A percentile compares a stretch with the other conserved stretches of the same genome.
These are phyloP conservation scores for Aureobasidium sp. DNA, from an alignment of 2,329 filamentous ascomycete genomes.

Conservation along the genomic window DNA sequence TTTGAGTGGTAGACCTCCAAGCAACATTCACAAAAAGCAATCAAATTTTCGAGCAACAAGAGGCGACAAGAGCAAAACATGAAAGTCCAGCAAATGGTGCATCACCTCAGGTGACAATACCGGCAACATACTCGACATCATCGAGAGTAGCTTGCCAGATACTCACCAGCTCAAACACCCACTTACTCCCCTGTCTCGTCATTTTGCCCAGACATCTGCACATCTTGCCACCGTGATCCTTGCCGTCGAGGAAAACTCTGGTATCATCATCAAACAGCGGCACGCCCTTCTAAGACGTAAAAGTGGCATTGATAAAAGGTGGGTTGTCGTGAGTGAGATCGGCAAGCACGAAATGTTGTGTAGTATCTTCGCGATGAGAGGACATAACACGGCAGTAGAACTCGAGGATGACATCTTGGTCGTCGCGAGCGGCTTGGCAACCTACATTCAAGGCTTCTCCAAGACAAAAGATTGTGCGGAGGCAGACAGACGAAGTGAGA, in stretches of 20 bases:
- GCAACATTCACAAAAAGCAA: background rate
- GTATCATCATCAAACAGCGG: constrained; percentile 38
- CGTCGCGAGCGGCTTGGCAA: constrained; percentile 36
- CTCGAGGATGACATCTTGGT: constrained; percentile 47
- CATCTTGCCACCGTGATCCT: constrained; percentile 26
- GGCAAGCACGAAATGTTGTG: constrained; percentile 55
- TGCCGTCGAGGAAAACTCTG: constrained; percentile 30
- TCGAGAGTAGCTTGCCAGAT: constrained; percentile 46
- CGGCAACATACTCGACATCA: constrained; percentile 43
- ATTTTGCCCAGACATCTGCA: constrained; percentile 43
- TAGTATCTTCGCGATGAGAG: constrained; percentile 47
- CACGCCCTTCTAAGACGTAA: constrained; percentile 38
- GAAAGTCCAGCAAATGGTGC: background rate
- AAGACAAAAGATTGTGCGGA: constrained; percentile 56
- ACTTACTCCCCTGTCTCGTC: constrained; percentile 33
- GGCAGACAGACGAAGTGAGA: constrained; percentile 36
- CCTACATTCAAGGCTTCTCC: constrained; percentile 50
- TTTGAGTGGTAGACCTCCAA: background rate
- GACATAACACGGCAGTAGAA: constrained; percentile 53
- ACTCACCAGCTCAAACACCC: constrained; percentile 39
- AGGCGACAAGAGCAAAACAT: background rate
- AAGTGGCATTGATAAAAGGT: constrained; percentile 43
- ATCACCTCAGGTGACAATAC: constrained; percentile 27
- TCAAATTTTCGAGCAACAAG: background rate
- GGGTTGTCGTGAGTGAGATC: constrained; percentile 53